Base-by-base conservation (phyloP, 164 flowering plant species). In the Sextonia rubra region DNA sequence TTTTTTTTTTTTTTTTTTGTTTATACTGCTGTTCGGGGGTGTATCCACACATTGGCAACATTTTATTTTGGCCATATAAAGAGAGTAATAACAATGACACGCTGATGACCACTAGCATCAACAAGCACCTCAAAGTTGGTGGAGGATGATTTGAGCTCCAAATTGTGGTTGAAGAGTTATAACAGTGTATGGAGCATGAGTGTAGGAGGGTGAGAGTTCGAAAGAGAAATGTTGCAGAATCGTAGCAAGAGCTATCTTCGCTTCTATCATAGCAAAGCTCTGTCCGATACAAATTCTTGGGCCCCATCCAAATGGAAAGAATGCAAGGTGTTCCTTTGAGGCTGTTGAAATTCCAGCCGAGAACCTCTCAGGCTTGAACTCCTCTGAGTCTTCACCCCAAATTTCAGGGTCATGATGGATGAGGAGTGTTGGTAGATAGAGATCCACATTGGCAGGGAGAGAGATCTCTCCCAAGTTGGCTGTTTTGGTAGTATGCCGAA, bases 361-460 rank as follows among this genome's bases (percentile, higher is more conserved):
- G n/a, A 78, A 78, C 26, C 78, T 69, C 49, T 71, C 81, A 4
- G 81, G 81, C 1, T 72, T 75, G 73, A 78, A 78, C 37, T 78
- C 75, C 6, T 71, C 56, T 11, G 75, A 64, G 26, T 78, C 80
- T 0, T 75, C 72, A 6, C 80, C 80, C 80, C 80, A 78, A 11
- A 44, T 7, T 32, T 71, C 68, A 9, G 66, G 47, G 22, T 71
- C 77, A n/a, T 62, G 72, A 27, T 78, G 80, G 23, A 78, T 8
- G 22, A 47, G 32, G 27, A 67, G 30, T 2, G 63, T 30, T 22
- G 77, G 71, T 48, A 78, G 63, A 1, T 24, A 15, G 8, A 78
- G 17, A 4, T 67, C 64, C 0, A 75, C 60, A 9, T 74, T 80
- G 7, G 71, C 29, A 22, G 84, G 84, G 17, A 82, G 67, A 6